phyloP scores from a whole-genome alignment of 2,329 filamentous ascomycete genomes.

The Fusarium cyanostomum region DNA sequence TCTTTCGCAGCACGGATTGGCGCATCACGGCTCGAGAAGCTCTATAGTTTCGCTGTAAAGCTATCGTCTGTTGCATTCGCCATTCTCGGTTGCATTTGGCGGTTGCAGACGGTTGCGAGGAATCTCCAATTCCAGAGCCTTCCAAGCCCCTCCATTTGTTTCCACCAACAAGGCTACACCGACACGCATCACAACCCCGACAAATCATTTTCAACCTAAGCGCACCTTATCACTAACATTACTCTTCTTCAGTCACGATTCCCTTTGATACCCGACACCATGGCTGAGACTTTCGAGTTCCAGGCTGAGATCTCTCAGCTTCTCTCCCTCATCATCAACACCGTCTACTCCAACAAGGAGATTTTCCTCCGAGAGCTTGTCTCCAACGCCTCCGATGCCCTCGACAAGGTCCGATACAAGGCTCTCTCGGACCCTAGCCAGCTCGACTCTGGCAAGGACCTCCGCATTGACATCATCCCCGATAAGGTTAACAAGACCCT shows the following conservation, averaged over 20 bases:
- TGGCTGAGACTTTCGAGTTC: constrained; percentile 99
- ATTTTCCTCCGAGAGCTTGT: constrained; percentile 99
- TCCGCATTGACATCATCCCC: constrained; percentile 98
- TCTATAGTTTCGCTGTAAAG: not conserved
- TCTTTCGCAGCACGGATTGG: not conserved
- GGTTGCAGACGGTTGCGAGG: not conserved
- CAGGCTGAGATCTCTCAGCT: constrained; percentile 99
- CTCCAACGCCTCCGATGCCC: constrained; percentile 97
- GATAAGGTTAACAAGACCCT: constrained; percentile 98
- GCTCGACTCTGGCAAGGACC: constrained; percentile 97
- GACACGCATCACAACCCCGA: not conserved
- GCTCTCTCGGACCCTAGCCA: constrained; percentile 95
- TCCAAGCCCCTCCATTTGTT: constrained; percentile 34
- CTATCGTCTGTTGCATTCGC: not conserved
- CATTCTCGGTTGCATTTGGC: not conserved
- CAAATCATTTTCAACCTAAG: not conserved
- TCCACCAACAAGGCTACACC: constrained; percentile 13
- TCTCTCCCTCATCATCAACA: constrained; percentile 99
- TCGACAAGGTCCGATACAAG: constrained; percentile 99
- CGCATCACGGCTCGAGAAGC: constrained; percentile 1
- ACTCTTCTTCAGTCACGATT: constrained; percentile 41
- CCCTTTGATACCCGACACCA: constrained; percentile 65
- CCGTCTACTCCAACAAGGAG: constrained; percentile 99
- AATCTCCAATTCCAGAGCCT: constrained; percentile 24
- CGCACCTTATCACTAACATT: constrained; percentile 28